Conservation (phyloP, 192 early-diverging fungal genomes). For the Cetraspora pellucida region DNA sequence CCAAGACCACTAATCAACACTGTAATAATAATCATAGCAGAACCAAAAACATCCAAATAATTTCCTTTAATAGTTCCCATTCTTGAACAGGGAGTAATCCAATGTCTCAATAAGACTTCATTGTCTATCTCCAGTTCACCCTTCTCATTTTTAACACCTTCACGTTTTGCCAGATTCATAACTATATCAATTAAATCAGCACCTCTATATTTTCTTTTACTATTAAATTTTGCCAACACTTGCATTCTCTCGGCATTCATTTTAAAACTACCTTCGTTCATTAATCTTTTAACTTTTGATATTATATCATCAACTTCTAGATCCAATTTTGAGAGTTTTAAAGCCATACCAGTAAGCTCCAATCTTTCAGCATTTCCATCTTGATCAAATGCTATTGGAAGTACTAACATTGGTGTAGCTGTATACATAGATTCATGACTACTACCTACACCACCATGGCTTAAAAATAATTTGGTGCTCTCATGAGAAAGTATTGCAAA, state of each 20-base stretch:
- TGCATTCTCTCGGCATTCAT: conserved; percentile 21
- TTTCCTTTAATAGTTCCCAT: conserved; percentile 32
- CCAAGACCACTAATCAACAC: too few species aligned
- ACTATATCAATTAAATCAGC: conserved; percentile 29
- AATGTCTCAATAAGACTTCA: conserved; percentile 9
- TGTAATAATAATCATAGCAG: too few species aligned
- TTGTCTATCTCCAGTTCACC: neutral
- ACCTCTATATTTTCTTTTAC: conserved; percentile 25
- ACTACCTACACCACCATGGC: conserved; percentile 38
- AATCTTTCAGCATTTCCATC: neutral
- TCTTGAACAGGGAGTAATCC: conserved; percentile 18
- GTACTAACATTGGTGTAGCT: conserved; percentile 35
- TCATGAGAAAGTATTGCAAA: conserved; percentile 39
- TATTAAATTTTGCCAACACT: conserved; percentile 19
- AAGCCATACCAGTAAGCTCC: neutral
- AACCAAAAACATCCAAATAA: conserved; percentile 22
- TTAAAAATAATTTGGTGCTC: conserved; percentile 36
- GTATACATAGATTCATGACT: too few species aligned
- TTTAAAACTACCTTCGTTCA: neutral
- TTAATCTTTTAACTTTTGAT: neutral
- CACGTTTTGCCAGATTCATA: neutral
- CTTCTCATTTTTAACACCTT: neutral
- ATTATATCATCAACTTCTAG: too few species aligned
- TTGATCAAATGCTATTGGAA: conserved; percentile 35
- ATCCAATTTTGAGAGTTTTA: neutral